Conservation (phyloP, 495 filamentous ascomycete species). For the Hypoxylon subgilvum region DNA sequence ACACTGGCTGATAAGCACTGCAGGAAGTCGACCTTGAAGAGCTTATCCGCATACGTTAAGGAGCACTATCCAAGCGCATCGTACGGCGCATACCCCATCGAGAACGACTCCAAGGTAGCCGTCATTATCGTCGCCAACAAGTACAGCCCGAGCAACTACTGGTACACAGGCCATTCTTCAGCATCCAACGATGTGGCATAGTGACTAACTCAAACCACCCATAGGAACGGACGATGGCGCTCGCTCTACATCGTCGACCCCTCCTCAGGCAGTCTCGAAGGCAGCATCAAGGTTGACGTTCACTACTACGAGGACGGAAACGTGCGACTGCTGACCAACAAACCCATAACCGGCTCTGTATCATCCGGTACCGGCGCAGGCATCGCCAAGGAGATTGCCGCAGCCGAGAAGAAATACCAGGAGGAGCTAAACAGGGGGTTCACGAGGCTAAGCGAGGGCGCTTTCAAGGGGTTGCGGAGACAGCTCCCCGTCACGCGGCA, state of each 20-base stretch:
- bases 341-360: constrained; percentile 68
- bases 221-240: constrained; percentile 94
- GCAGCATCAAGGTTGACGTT: constrained; percentile 81
- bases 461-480: constrained; percentile 89
- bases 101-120: constrained; percentile 75
- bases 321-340: constrained; percentile 85
- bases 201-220: background rate
- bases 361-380: constrained; percentile 67
- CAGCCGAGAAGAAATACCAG: constrained; percentile 88
- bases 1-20: constrained; percentile 3
- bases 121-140: constrained; percentile 90
- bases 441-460: constrained; percentile 82
- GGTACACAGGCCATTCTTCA: constrained; percentile 56
- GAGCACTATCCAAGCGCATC: constrained; percentile 90
- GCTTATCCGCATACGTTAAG: constrained; percentile 73
- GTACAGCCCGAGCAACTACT: constrained; percentile 97
- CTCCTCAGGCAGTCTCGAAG: constrained; percentile 64
- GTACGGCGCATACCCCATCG: constrained; percentile 79
- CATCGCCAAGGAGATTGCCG: constrained; percentile 75
- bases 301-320: constrained; percentile 99
- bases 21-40: constrained; percentile 82
- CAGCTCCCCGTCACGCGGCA: constrained; percentile 96
- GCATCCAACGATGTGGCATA: background rate
- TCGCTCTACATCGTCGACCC: constrained; percentile 81
- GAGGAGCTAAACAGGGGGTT: constrained; percentile 94